Evolutionary conservation across 2,329 filamentous ascomycete species (phyloP), one percentile per base, ranked within the genome.

Genomic region (Ilyonectria sp.): DNA sequence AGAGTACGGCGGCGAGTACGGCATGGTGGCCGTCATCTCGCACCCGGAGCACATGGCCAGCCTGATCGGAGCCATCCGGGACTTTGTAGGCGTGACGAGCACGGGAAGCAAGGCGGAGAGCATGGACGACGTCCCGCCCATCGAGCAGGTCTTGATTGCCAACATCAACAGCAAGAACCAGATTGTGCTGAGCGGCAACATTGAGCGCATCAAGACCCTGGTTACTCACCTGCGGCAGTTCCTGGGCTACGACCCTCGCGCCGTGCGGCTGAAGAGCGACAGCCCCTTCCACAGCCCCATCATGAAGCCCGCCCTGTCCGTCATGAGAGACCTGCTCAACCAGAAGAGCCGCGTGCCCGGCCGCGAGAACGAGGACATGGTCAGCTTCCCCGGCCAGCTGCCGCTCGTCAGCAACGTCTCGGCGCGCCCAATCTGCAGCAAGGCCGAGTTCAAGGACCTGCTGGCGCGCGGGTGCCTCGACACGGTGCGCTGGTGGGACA

Each of bases 151-250:
- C 57, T 85, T 92, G 72, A 94, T 98, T 74, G 95, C 94, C 67
- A 98, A 98, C 81, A 91, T 97, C 82, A 98, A 98, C 83, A 94
- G 92, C 79, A 96, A 94, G 83, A 97, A 97, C 79, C 95, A 98
- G 83, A 97, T 98, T 75, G 95, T 98, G 58, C 86, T 98, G 59
- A 96, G 93, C 77, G 95, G 95, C 40, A 95, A 91, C 80, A 91
- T 98, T 60, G 91, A 92, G 75, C 88, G 91, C 73, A 97, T 98
- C 79, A 91, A 90, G 75, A 92, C 91, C 63, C 89, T 98, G 19
- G 84, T 98, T 60, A 91, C 93, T 11, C 94, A 98, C 78, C 86
- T 98, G 65, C 86, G 94, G 58, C 94, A 97, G 78, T 98, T 97
- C 78, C 90, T 94, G 10, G 95, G 95, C 11, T 94, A 98, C 79